A percentile compares a stretch with the other conserved stretches of the same genome.
phyloP scores from a whole-genome alignment of 2,329 filamentous ascomycete species.

The Penicillium psychrosexuale region DNA sequence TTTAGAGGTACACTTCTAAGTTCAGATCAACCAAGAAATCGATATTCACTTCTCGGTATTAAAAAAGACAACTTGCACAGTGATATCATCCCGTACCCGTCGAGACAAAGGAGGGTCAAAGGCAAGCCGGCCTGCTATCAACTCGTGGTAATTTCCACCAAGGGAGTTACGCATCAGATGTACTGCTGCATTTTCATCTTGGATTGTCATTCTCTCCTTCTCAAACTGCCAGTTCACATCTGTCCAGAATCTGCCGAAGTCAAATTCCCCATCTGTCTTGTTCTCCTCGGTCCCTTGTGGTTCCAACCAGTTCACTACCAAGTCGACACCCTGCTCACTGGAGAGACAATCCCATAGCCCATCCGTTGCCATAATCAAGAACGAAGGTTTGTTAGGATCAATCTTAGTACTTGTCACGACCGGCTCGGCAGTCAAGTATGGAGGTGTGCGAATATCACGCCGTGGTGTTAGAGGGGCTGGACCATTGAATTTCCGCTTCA shows the following conservation, averaged over 20 bases:
- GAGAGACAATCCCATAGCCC: conserved; percentile 64
- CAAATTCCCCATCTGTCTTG: conserved; percentile 14
- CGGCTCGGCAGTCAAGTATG: conserved; percentile 66
- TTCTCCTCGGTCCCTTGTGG: conserved; percentile 33
- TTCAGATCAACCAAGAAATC: neutral
- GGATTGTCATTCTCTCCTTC: conserved; percentile 48
- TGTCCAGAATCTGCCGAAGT: conserved; percentile 23
- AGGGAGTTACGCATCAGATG: conserved; percentile 54
- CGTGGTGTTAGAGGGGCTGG: conserved; percentile 45
- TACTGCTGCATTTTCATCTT: conserved; percentile 53
- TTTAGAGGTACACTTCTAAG: neutral
- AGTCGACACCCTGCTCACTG: conserved; percentile 56
- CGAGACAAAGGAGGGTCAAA: conserved; percentile 30
- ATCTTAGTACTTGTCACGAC: conserved; percentile 59
- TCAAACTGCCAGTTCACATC: conserved; percentile 32
- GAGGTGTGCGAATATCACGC: conserved; percentile 49
- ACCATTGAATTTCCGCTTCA: conserved; percentile 33
- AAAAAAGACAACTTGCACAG: conserved; percentile 50
- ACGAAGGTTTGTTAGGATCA: conserved; percentile 49
- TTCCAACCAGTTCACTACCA: conserved; percentile 56
- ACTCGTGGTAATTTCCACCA: conserved; percentile 46
- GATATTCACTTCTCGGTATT: neutral
- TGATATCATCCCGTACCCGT: conserved; percentile 50
- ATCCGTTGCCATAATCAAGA: conserved; percentile 65
- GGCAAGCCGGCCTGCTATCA: conserved; percentile 31